A percentile compares a stretch with the other conserved stretches of the same genome.
These are phyloP conservation scores for Begonia peltatifolia DNA, from an alignment of 306 rosid species.

Conservation along the genomic window DNA sequence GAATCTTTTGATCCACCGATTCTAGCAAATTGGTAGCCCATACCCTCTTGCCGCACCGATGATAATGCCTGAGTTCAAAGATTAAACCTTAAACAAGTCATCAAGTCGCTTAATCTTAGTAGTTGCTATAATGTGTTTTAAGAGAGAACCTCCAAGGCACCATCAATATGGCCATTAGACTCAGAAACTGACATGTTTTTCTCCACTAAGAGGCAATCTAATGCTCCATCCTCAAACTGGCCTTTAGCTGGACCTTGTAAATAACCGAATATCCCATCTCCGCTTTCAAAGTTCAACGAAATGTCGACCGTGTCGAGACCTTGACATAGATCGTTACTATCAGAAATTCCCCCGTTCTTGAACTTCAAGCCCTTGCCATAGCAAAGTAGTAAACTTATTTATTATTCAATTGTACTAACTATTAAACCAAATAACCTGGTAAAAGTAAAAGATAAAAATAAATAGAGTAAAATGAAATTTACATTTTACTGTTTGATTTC, in stretches of 20 bases:
- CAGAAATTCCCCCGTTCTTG: constrained; percentile 31
- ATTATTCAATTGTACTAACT: too few relatives aligned
- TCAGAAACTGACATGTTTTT: constrained; percentile 41
- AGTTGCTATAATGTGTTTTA: not conserved
- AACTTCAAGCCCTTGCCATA: constrained; percentile 32
- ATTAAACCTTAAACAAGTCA: too few relatives aligned
- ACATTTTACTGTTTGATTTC: too few relatives aligned
- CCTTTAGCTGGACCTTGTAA: constrained; percentile 30
- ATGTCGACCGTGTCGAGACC: constrained; percentile 34
- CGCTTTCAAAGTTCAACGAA: constrained; percentile 26
- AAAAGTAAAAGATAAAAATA: too few relatives aligned
- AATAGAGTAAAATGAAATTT: too few relatives aligned
- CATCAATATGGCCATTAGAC: constrained; percentile 37
- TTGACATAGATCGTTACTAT: constrained; percentile 30
- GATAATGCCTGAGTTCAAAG: constrained; percentile 36
- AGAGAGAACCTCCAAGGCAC: constrained; percentile 42
- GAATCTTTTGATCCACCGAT: constrained; percentile 26
- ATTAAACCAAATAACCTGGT: too few relatives aligned
- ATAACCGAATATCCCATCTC: constrained; percentile 34
- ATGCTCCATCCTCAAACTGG: constrained; percentile 41
- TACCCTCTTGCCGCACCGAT: constrained; percentile 35
- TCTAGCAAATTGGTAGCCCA: constrained; percentile 33
- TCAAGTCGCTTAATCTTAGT: not conserved
- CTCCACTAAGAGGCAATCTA: constrained; percentile 43
- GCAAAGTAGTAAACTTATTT: too few relatives aligned